Conservation (phyloP, 2,329 filamentous ascomycete genomes). For the Apiospora pterosperma region DNA sequence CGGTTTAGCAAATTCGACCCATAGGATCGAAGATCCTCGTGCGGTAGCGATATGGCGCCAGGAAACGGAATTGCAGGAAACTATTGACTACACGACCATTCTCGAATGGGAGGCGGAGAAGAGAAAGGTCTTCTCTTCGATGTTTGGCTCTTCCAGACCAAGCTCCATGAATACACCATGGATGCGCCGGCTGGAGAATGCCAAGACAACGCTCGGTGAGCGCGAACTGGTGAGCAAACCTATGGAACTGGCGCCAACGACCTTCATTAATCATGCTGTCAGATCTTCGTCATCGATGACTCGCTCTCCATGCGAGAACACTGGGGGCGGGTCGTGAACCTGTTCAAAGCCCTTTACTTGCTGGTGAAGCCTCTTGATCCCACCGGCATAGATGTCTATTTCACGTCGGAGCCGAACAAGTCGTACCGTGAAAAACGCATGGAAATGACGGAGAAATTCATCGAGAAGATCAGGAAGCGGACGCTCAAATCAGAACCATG, state of each 20-base stretch:
- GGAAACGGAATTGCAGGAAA: background rate
- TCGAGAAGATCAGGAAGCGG: background rate
- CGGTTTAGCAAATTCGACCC: background rate
- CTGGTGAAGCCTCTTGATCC: background rate
- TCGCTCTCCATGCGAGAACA: background rate
- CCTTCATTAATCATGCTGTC: background rate
- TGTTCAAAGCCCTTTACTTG: background rate
- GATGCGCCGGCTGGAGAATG: background rate
- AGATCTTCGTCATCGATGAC: background rate
- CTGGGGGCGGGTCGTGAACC: background rate
- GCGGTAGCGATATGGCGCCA: background rate
- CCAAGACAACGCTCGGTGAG: background rate
- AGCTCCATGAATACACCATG: background rate
- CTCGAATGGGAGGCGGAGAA: background rate
- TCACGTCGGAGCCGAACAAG: background rate
- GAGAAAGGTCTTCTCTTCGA: background rate
- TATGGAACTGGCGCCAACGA: background rate
- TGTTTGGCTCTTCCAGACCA: background rate
- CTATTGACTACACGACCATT: background rate
- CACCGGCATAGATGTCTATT: background rate
- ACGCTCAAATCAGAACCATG: background rate
- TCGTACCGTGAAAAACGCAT: background rate
- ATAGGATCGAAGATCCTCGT: background rate
- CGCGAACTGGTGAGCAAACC: background rate
- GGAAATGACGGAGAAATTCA: background rate